These are phyloP conservation scores for Nigrospora osmanthi DNA, from an alignment of 2,329 filamentous ascomycete genomes.

Conservation along the genomic window DNA sequence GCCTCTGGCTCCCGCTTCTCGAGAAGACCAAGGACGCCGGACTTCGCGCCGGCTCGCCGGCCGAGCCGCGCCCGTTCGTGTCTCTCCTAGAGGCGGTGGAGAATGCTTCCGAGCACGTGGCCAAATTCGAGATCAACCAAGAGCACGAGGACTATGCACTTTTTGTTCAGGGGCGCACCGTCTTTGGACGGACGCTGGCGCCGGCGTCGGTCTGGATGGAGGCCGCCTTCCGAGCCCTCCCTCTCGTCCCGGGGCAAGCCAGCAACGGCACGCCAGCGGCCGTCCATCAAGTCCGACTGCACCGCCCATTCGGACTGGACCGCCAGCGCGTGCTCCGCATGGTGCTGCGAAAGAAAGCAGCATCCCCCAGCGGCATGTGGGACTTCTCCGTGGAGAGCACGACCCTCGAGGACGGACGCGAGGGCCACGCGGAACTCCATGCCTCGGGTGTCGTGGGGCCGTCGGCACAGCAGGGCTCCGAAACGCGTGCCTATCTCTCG, in stretches of 20 bases:
- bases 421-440: background rate
- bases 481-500: background rate
- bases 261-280: background rate
- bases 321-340: background rate
- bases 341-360: background rate
- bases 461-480: background rate
- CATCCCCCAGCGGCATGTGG: background rate
- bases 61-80: background rate
- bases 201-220: background rate
- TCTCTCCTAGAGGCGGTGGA: background rate
- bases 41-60: too few relatives aligned
- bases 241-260: background rate
- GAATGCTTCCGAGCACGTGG: background rate
- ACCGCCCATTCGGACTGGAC: background rate
- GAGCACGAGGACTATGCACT: background rate
- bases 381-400: background rate
- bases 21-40: background rate
- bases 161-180: background rate
- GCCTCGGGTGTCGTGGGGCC: background rate
- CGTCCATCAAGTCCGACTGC: background rate
- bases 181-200: background rate
- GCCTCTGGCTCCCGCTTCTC: background rate
- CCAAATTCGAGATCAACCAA: background rate
- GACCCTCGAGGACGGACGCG: background rate
- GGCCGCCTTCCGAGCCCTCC: background rate